These are phyloP conservation scores for Sporothrix pallida DNA, from an alignment of 2,329 filamentous ascomycete species.

Conservation along the genomic window DNA sequence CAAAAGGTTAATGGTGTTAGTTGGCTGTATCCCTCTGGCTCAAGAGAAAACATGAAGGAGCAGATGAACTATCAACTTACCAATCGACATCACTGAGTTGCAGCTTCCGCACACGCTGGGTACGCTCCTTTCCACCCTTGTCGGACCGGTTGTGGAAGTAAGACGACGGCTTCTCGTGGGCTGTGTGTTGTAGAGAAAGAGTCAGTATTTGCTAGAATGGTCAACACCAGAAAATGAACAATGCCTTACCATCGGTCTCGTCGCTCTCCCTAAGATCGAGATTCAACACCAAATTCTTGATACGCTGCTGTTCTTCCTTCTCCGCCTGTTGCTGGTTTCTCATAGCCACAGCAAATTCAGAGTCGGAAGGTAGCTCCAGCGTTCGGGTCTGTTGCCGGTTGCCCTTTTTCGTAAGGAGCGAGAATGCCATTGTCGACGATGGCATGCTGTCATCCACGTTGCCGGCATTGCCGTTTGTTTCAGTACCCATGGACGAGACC, in stretches of 20 bases:
- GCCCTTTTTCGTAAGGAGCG: constrained; percentile 91
- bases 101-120: constrained; percentile 85
- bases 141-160: constrained; percentile 63
- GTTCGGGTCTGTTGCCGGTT: constrained; percentile 96
- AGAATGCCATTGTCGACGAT: constrained; percentile 90
- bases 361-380: constrained; percentile 88
- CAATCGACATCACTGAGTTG: constrained; percentile 98
- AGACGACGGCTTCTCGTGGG: constrained; percentile 56
- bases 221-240: neutral
- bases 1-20: neutral
- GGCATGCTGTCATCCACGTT: constrained; percentile 21
- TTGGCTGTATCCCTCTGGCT: too few species aligned
- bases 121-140: constrained; percentile 65
- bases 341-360: constrained; percentile 94
- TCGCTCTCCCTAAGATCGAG: constrained; percentile 90
- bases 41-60: too few species aligned
- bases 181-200: constrained; percentile 42
- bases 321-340: constrained; percentile 94
- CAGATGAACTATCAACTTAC: constrained; percentile 57
- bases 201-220: neutral
- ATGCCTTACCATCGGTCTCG: constrained; percentile 75
- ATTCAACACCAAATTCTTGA: constrained; percentile 96
- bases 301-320: constrained; percentile 94
- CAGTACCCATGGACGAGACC: constrained; percentile 38
- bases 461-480: neutral